Percentiles rank a stretch among this genome's conserved stretches.
phyloP scores from a whole-genome alignment of 805 yeast species.

The Saturnispora diversa region DNA sequence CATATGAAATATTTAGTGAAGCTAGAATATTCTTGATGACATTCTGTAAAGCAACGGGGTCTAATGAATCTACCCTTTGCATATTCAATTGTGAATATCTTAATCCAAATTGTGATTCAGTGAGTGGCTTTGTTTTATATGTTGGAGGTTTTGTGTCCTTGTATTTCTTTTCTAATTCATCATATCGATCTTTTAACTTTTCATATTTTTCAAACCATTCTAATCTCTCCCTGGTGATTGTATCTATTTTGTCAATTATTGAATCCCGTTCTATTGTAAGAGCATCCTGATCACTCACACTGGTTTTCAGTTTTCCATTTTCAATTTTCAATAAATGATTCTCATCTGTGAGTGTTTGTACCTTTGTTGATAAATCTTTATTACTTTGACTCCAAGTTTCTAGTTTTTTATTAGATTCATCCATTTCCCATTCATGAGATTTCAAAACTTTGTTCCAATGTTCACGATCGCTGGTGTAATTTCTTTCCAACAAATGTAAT shows the following conservation, averaged over 20 bases:
- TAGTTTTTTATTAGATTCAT: background rate
- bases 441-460: background rate
- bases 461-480: background rate
- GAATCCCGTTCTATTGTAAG: background rate
- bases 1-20: slow-evolving; percentile 13
- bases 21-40: slow-evolving; percentile 17
- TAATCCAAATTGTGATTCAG: slow-evolving; percentile 7
- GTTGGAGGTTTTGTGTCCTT: background rate
- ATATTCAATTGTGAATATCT: slow-evolving; percentile 8
- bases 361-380: too few relatives aligned
- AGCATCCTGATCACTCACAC: background rate
- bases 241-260: background rate
- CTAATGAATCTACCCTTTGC: slow-evolving; percentile 12
- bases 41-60: slow-evolving; percentile 16
- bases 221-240: background rate
- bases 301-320: background rate
- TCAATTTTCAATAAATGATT: background rate
- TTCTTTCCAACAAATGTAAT: background rate
- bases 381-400: background rate
- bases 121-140: slow-evolving; percentile 1
- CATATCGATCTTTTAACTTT: background rate
- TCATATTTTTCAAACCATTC: slow-evolving; percentile 7
- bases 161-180: background rate
- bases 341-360: too few relatives aligned
- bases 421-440: too few relatives aligned